Conservation (phyloP, 225 moss, liverwort and hornwort species). For the Anthoceros angustus region DNA sequence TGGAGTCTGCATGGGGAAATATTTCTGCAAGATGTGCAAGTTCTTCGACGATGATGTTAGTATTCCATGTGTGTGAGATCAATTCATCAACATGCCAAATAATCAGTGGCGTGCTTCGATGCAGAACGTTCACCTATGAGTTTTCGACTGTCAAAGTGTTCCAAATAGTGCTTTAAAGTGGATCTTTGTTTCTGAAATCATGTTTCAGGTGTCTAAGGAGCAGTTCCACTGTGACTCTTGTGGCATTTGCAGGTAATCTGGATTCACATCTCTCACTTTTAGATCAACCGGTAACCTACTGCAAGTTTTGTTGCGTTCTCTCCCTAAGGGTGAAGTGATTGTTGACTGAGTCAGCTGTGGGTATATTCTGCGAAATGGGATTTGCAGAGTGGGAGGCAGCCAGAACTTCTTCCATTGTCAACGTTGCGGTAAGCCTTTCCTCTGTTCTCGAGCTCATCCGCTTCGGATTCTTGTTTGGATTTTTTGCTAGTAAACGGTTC, state of each 20-base stretch:
- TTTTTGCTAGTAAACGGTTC: neutral
- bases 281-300: neutral
- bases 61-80: neutral
- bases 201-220: slow-evolving; percentile 22
- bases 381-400: slow-evolving; percentile 54
- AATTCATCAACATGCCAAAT: neutral
- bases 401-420: slow-evolving; percentile 91
- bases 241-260: slow-evolving; percentile 52
- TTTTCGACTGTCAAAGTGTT: slow-evolving; percentile 24
- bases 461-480: neutral
- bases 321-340: neutral
- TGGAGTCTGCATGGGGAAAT: slow-evolving; percentile 91
- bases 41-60: slow-evolving; percentile 85
- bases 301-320: neutral
- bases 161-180: no score
- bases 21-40: slow-evolving; percentile 68
- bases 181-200: neutral
- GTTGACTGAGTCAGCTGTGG: neutral
- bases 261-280: neutral
- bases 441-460: neutral
- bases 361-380: neutral
- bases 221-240: slow-evolving; percentile 86
- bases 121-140: neutral
- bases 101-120: neutral
- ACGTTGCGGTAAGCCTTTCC: slow-evolving; percentile 34